Percentiles rank a stretch among this genome's conserved stretches.
phyloP scores from a whole-genome alignment of 2,329 filamentous ascomycete genomes.

The Ceratocystis variospora region DNA sequence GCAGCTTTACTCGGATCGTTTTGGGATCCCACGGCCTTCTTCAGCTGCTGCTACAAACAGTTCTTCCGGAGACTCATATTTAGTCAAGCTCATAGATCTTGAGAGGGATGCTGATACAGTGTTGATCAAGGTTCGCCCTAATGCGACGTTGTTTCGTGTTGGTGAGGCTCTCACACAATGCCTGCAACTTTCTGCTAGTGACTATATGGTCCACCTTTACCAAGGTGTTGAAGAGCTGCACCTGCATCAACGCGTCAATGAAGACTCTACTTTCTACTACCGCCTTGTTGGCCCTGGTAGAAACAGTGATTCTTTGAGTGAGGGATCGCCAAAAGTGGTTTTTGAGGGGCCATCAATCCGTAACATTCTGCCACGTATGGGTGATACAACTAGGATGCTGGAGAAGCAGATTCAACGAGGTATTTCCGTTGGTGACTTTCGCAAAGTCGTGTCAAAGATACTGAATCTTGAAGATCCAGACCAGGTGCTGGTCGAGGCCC shows the following conservation, averaged over 20 bases:
- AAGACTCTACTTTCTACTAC: conserved; percentile 14
- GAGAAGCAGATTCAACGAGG: conserved; percentile 6
- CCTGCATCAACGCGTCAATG: conserved; percentile 11
- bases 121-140: conserved; percentile 2
- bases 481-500: conserved; percentile 12
- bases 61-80: conserved; percentile 13
- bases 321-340: not conserved
- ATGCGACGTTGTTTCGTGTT: conserved; percentile 3
- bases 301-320: not conserved
- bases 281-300: conserved; percentile 10
- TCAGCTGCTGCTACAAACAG: conserved; percentile 18
- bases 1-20: not conserved
- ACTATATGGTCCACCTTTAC: conserved; percentile 12
- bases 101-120: conserved; percentile 12
- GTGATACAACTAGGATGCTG: not conserved
- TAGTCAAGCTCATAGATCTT: conserved; percentile 11
- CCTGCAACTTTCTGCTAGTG: conserved; percentile 9
- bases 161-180: conserved; percentile 6
- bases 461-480: conserved; percentile 16
- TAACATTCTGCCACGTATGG: not conserved
- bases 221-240: conserved; percentile 5
- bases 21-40: conserved; percentile 9
- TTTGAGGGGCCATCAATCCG: not conserved
- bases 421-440: conserved; percentile 10
- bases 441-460: not conserved